Evolutionary conservation across 2,329 filamentous ascomycete genomes (phyloP), one percentile per base, ranked within the genome.

Genomic region (Nothopassalora personata): DNA sequence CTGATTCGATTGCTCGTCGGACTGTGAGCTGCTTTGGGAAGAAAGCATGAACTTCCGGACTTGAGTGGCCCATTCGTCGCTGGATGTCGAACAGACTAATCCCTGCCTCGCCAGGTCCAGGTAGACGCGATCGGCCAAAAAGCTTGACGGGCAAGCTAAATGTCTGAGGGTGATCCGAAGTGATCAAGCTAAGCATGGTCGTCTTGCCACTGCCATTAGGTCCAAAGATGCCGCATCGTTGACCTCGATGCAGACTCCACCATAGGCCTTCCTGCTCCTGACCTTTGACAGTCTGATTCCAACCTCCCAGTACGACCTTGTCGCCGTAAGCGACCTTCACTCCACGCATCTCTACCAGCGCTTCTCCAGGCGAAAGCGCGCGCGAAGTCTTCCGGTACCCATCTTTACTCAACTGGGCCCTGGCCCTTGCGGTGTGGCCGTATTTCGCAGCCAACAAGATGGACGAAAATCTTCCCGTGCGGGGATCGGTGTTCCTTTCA

Each of bases 181-280:
- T 95, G 60, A 99, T 89, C 5, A 99, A 81, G 5, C 91, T 94
- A 30, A 97, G 83, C 43, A 99, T 82, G 0, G 94, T 99, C 0
- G 94, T 99, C 78, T 99, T 99, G 18, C 94, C 94, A 0, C 91
- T 96, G 27, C 83, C 94, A 67, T 99, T 97, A 33, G 92, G 88
- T 0, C 94, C 94, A 70, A 99, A 94, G 18, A 97, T 83, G 3
- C 90, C 93, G 89, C 91, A 96, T 62, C 92, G 85, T 71, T 97
- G 86, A 27, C 93, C 92, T 54, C 88, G 84, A 43, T 86, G 84
- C 27, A 97, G 86, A 0, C 83, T 89, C 91, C 94, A 97, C 70
- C 87, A 82, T 5, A 97, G 78, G 0, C 93, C 93, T 30, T 62
- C 19, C 28, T 49, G 58, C 18, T 75, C 65, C 50, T 77, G 67